A percentile compares a stretch with the other conserved stretches of the same genome.
Conservation (phyloP, 1,284 basidiomycete species). For the Tilletia indica region DNA sequence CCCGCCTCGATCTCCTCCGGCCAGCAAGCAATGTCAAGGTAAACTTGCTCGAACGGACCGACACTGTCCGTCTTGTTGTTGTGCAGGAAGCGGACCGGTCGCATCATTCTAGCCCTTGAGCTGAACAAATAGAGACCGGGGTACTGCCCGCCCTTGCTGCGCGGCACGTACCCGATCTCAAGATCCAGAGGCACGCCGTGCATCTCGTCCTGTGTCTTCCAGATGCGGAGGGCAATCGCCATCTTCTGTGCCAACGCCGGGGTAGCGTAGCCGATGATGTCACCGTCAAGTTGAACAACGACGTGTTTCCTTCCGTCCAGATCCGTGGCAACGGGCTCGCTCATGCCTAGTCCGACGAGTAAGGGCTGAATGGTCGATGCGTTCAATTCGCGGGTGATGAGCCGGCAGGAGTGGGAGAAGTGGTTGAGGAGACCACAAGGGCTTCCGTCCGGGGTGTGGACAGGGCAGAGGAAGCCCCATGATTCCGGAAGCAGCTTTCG, state of each 20-base stretch:
- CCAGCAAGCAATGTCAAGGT: slow-evolving; percentile 95
- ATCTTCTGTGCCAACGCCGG: slow-evolving; percentile 74
- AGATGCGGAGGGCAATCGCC: slow-evolving; percentile 78
- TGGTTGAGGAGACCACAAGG: slow-evolving; percentile 98
- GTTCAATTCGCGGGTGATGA: slow-evolving; percentile 76
- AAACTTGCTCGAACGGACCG: slow-evolving; percentile 97
- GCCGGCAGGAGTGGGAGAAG: slow-evolving; percentile 87
- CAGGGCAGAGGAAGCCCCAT: slow-evolving; percentile 98
- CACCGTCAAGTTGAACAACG: slow-evolving; percentile 89
- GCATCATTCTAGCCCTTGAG: slow-evolving; percentile 89
- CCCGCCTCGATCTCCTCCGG: slow-evolving; percentile 81
- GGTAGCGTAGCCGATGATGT: slow-evolving; percentile 91
- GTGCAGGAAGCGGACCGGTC: slow-evolving; percentile 85
- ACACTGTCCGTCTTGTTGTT: slow-evolving; percentile 87
- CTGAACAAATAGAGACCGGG: slow-evolving; percentile 94
- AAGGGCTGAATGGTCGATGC: slow-evolving; percentile 78
- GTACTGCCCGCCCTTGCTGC: slow-evolving; percentile 90
- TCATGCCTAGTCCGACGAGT: slow-evolving; percentile 89
- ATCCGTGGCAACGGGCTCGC: slow-evolving; percentile 73
- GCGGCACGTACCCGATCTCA: slow-evolving; percentile 89
- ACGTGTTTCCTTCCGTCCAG: slow-evolving; percentile 79
- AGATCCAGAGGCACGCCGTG: slow-evolving; percentile 81
- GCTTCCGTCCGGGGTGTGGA: slow-evolving; percentile 96
- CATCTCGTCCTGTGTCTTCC: slow-evolving; percentile 87
- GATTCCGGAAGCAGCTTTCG: slow-evolving; percentile 96